These are phyloP conservation scores for Thermoascus crustaceus DNA, from an alignment of 2,329 filamentous ascomycete genomes.

Conservation along the genomic window DNA sequence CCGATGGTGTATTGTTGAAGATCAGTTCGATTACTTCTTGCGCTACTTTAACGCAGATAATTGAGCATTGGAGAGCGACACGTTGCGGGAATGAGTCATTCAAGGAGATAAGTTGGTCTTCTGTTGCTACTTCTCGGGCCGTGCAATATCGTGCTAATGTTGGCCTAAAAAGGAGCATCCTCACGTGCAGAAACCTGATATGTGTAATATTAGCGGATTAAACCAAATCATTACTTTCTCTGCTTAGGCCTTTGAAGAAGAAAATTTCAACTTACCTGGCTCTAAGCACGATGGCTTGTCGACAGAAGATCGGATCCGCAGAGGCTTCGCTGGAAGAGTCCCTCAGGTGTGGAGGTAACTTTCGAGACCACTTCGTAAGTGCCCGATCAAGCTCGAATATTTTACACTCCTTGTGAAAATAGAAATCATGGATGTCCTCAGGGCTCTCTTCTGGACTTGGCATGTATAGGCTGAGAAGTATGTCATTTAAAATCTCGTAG, in stretches of 20 bases:
- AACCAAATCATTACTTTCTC: too few relatives aligned
- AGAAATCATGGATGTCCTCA: constrained; percentile 21
- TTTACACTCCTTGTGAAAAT: constrained; percentile 20
- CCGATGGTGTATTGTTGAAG: constrained; percentile 18
- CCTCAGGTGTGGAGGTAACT: constrained; percentile 21
- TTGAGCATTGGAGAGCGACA: constrained; percentile 26
- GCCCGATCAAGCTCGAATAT: constrained; percentile 28
- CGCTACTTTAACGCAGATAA: constrained; percentile 27
- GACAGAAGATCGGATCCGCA: constrained; percentile 18
- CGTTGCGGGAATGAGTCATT: constrained; percentile 23
- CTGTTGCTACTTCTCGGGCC: constrained; percentile 14
- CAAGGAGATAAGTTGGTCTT: constrained; percentile 14
- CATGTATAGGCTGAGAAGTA: constrained; percentile 23
- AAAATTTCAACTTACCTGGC: constrained; percentile 18
- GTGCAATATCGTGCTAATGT: constrained; percentile 25
- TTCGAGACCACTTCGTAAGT: constrained; percentile 22
- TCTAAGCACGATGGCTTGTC: constrained; percentile 24
- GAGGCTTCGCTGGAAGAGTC: constrained; percentile 4
- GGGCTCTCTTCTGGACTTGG: constrained; percentile 16
- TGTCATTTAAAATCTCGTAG: constrained; percentile 29
- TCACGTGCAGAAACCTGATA: constrained; percentile 24
- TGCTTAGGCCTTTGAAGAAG: not conserved
- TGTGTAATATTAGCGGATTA: not conserved
- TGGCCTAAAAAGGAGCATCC: constrained; percentile 26
- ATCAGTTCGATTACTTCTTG: constrained; percentile 26